Percentiles rank a stretch among this genome's conserved stretches.
These are phyloP conservation scores for Colletotrichum sidae DNA, from an alignment of 2,329 filamentous ascomycete species.

Conservation along the genomic window DNA sequence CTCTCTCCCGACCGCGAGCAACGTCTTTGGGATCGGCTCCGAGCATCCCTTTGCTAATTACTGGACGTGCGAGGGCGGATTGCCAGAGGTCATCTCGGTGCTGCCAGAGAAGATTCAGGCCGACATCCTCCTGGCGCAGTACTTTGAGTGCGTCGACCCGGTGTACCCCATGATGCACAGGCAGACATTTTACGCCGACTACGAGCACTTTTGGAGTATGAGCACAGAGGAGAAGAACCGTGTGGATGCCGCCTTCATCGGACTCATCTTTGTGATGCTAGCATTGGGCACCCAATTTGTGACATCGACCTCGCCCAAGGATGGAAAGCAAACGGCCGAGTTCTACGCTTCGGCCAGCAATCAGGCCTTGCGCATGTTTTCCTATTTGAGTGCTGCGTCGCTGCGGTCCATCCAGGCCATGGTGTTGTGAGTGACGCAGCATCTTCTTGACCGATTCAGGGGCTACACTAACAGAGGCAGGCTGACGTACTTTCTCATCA, in stretches of 20 bases:
- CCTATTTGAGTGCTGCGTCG: constrained; percentile 80
- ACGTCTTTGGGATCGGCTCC: constrained; percentile 83
- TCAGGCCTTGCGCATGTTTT: constrained; percentile 79
- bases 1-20: constrained; percentile 76
- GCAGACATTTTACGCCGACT: constrained; percentile 81
- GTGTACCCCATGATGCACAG: constrained; percentile 85
- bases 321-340: constrained; percentile 80
- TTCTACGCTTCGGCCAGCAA: constrained; percentile 86
- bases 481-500: constrained; percentile 85
- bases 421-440: constrained; percentile 65
- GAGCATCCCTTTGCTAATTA: constrained; percentile 87
- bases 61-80: constrained; percentile 82
- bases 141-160: constrained; percentile 80
- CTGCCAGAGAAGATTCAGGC: constrained; percentile 81
- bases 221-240: constrained; percentile 66
- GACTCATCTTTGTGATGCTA: constrained; percentile 81
- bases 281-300: constrained; percentile 85
- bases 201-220: constrained; percentile 81
- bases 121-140: constrained; percentile 73
- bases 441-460: not conserved
- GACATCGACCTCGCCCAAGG: constrained; percentile 65
- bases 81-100: constrained; percentile 80
- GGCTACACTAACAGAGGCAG: constrained; percentile 6
- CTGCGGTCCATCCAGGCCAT: constrained; percentile 81
- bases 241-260: constrained; percentile 76